Percentiles rank a stretch among this genome's conserved stretches.
Conservation (phyloP, 2,329 filamentous ascomycete species). For the Trichoderma sp. region DNA sequence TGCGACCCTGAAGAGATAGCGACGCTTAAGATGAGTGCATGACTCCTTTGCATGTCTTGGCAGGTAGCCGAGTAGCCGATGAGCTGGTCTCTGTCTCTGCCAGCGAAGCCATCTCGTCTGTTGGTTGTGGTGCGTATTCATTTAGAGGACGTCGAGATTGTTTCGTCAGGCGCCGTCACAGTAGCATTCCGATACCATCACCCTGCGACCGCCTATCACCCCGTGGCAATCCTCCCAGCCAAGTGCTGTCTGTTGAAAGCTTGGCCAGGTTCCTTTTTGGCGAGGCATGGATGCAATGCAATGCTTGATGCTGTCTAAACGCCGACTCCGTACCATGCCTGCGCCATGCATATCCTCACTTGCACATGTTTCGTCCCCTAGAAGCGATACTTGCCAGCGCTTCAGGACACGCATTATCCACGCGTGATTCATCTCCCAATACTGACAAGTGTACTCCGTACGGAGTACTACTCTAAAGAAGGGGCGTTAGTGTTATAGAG, state of each 20-base stretch:
- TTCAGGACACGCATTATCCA: not conserved
- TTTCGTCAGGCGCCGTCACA: not conserved
- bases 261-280: not conserved
- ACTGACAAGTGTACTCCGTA: not conserved
- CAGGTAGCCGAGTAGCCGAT: constrained; percentile 10
- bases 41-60: constrained; percentile 13
- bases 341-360: not conserved
- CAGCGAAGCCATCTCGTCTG: not conserved
- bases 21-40: constrained; percentile 7
- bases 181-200: not conserved
- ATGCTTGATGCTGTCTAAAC: not conserved
- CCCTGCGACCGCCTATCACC: not conserved
- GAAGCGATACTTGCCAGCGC: not conserved
- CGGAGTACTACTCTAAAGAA: not conserved
- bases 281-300: not conserved
- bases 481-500: not conserved
- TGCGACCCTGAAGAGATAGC: constrained; percentile 3
- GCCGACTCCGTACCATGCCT: not conserved
- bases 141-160: not conserved
- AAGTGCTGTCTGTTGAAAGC: not conserved
- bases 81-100: constrained; percentile 1
- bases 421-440: not conserved
- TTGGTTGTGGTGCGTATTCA: not conserved
- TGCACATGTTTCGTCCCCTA: not conserved
- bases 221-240: not conserved